Conservation (phyloP, 2,329 filamentous ascomycete species). For the Thielaviopsis punctulata region DNA sequence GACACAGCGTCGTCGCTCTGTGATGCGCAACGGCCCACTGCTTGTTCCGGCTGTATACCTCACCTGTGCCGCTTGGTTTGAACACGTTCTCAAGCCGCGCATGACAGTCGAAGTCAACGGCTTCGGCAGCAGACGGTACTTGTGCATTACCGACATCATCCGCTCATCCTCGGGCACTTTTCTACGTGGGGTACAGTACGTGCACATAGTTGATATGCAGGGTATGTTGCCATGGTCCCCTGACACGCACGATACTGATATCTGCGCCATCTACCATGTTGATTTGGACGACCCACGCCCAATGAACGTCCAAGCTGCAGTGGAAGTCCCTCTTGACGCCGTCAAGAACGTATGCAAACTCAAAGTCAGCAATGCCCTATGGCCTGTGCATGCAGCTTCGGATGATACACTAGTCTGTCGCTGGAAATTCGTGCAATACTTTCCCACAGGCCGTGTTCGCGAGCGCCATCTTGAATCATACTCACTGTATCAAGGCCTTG, state of each 20-base stretch:
- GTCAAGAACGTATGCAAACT: slow-evolving; percentile 28
- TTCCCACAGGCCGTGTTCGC: slow-evolving; percentile 13
- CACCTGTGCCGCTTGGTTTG: background rate
- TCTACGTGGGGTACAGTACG: slow-evolving; percentile 24
- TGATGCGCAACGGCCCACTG: slow-evolving; percentile 1
- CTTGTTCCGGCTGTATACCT: background rate
- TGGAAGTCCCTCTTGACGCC: slow-evolving; percentile 24
- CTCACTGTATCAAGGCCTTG: slow-evolving; percentile 19
- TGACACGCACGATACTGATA: slow-evolving; percentile 23
- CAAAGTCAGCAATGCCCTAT: slow-evolving; percentile 36
- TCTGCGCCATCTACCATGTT: slow-evolving; percentile 26
- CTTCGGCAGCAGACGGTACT: slow-evolving; percentile 10
- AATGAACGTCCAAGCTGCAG: slow-evolving; percentile 20
- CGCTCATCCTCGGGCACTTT: slow-evolving; percentile 12
- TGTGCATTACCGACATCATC: slow-evolving; percentile 24
- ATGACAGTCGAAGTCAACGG: slow-evolving; percentile 8
- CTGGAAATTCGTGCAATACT: slow-evolving; percentile 26
- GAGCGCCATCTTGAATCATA: slow-evolving; percentile 12
- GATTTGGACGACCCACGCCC: slow-evolving; percentile 20
- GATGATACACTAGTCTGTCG: slow-evolving; percentile 31
- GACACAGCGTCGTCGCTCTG: background rate
- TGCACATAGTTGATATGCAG: slow-evolving; percentile 19
- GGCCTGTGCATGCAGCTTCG: slow-evolving; percentile 22
- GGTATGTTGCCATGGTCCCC: slow-evolving; percentile 20
- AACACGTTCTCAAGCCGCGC: background rate